Evolutionary conservation across 495 filamentous ascomycete genomes (phyloP).

Genomic region (Penicillium canescens): DNA sequence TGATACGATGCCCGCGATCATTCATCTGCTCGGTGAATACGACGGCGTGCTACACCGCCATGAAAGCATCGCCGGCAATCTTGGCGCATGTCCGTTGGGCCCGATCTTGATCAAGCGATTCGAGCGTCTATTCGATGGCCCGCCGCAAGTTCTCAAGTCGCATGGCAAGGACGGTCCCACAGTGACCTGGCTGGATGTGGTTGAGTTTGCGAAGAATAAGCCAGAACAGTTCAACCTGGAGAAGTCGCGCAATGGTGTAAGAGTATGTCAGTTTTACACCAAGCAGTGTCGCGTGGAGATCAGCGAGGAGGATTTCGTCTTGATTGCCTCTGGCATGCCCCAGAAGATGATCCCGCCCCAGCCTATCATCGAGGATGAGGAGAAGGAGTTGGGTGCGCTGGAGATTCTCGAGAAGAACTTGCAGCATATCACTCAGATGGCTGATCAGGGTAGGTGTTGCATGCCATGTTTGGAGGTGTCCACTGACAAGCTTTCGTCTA

Average conservation of each 20-base stretch:
- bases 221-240: slow-evolving; percentile 77
- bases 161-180: slow-evolving; percentile 62
- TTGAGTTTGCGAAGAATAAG: slow-evolving; percentile 78
- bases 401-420: slow-evolving; percentile 80
- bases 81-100: slow-evolving; percentile 79
- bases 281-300: slow-evolving; percentile 83
- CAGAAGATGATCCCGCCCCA: slow-evolving; percentile 83
- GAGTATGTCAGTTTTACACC: slow-evolving; percentile 77
- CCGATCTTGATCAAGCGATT: slow-evolving; percentile 83
- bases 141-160: slow-evolving; percentile 66
- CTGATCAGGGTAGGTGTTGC: slow-evolving; percentile 67
- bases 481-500: slow-evolving; percentile 23
- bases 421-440: slow-evolving; percentile 71
- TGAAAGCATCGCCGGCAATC: slow-evolving; percentile 81
- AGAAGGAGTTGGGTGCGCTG: slow-evolving; percentile 78
- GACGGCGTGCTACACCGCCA: slow-evolving; percentile 80
- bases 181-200: slow-evolving; percentile 80
- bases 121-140: slow-evolving; percentile 80
- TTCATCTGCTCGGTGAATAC: slow-evolving; percentile 73
- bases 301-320: slow-evolving; percentile 79
- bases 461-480: not conserved
- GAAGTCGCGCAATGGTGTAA: slow-evolving; percentile 63
- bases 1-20: slow-evolving; percentile 60
- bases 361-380: slow-evolving; percentile 82
- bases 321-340: slow-evolving; percentile 78